These are phyloP conservation scores for Galium porrigens DNA, from an alignment of 305 asterid genomes.

Conservation along the genomic window DNA sequence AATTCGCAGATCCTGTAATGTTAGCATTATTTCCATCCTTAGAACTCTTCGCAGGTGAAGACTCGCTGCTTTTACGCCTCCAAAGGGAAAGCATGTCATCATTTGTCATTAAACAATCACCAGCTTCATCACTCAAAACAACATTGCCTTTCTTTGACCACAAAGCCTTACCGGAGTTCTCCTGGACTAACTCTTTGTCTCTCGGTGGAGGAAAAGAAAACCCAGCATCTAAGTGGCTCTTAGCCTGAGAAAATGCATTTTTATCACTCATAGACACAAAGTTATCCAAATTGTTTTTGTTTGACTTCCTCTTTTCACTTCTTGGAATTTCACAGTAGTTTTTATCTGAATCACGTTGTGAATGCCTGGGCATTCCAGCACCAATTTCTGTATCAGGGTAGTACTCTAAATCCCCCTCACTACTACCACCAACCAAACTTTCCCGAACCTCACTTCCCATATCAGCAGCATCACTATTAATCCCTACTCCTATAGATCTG, in stretches of 20 bases:
- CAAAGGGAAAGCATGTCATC: constrained; percentile 57
- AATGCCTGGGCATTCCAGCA: constrained; percentile 30
- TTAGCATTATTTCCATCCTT: constrained; percentile 42
- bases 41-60: constrained; percentile 59
- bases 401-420: constrained; percentile 68
- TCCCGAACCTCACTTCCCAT: constrained; percentile 80
- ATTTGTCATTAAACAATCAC: constrained; percentile 33
- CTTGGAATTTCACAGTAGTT: constrained; percentile 28
- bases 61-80: constrained; percentile 55
- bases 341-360: constrained; percentile 36
- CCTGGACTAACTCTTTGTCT: constrained; percentile 50
- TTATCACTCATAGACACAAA: constrained; percentile 33
- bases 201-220: constrained; percentile 91
- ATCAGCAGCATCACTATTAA: constrained; percentile 82
- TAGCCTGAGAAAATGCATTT: constrained; percentile 27
- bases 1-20: constrained; percentile 53
- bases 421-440: constrained; percentile 81
- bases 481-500: constrained; percentile 97
- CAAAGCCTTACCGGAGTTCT: constrained; percentile 39
- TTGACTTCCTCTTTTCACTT: constrained; percentile 33
- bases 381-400: constrained; percentile 44
- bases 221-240: constrained; percentile 44
- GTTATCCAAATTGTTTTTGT: constrained; percentile 33
- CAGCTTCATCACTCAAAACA: constrained; percentile 34
- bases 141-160: constrained; percentile 52